A percentile compares a stretch with the other conserved stretches of the same genome.
phyloP scores from a whole-genome alignment of 2,329 filamentous ascomycete genomes.

The Aureobasidium sp. region DNA sequence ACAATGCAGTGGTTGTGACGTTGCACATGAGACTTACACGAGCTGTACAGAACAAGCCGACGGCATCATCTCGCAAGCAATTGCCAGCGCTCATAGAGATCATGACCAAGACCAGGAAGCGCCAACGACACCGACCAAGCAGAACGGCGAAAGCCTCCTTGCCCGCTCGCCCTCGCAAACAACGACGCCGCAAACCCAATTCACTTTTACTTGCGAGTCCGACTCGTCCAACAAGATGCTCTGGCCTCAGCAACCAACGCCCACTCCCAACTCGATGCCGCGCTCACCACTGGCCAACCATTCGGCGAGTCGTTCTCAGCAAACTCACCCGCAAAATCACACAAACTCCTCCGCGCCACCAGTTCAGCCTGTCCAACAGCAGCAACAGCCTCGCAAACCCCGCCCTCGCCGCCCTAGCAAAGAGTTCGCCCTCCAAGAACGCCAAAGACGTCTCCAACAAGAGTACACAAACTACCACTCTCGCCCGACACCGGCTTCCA shows the following conservation, averaged over 20 bases:
- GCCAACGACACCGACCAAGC: constrained; percentile 59
- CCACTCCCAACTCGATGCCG: neutral
- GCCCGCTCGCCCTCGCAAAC: constrained; percentile 68
- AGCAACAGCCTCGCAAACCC: constrained; percentile 55
- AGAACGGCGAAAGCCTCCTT: constrained; percentile 77
- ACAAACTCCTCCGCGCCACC: constrained; percentile 23
- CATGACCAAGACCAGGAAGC: constrained; percentile 68
- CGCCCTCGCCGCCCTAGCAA: constrained; percentile 67
- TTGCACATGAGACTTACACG: constrained; percentile 1
- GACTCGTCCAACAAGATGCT: constrained; percentile 83
- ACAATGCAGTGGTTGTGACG: neutral
- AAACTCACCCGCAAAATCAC: constrained; percentile 10
- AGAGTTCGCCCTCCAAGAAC: constrained; percentile 79
- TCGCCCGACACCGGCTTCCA: constrained; percentile 74
- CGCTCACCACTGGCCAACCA: neutral
- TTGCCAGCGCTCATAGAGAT: constrained; percentile 82
- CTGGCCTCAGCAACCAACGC: constrained; percentile 69
- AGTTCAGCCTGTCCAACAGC: constrained; percentile 33
- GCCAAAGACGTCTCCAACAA: constrained; percentile 80
- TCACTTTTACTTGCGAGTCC: constrained; percentile 96
- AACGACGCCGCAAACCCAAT: constrained; percentile 82
- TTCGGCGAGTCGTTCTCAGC: constrained; percentile 29
- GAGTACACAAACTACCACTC: constrained; percentile 80
- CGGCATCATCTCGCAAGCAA: constrained; percentile 93
- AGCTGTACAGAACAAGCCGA: constrained; percentile 13